Conservation (phyloP, 176 grass and related monocot genomes). For the Urochloa ruziziensis region DNA sequence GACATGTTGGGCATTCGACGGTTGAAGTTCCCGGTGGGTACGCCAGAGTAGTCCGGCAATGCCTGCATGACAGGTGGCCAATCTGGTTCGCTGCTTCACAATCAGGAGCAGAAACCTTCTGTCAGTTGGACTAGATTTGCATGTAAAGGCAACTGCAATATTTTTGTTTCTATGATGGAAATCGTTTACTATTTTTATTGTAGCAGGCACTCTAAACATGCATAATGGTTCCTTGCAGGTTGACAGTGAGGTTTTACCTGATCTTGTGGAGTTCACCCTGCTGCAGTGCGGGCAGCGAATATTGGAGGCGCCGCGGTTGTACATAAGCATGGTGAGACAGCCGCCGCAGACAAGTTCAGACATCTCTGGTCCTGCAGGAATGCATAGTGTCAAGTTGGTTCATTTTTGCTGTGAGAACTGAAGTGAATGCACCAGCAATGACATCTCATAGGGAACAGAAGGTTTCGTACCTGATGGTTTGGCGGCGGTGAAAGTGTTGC, state of each 20-base stretch:
- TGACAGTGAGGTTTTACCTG: conserved; percentile 28
- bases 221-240: background rate
- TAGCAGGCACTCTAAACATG: background rate
- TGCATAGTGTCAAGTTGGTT: background rate
- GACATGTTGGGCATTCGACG: conserved; percentile 47
- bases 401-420: background rate
- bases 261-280: conserved; percentile 47
- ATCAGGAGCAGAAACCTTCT: background rate
- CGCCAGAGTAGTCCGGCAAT: conserved; percentile 44
- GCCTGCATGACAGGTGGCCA: conserved; percentile 44
- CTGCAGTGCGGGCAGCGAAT: conserved; percentile 53
- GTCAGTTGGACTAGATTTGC: background rate
- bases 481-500: conserved; percentile 36
- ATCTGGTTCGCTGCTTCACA: conserved; percentile 33
- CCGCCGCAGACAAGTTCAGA: conserved; percentile 56
- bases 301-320: conserved; percentile 41
- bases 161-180: too few species aligned
- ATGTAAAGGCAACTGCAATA: background rate
- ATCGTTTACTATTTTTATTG: background rate
- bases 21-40: conserved; percentile 45
- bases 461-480: conserved; percentile 27
- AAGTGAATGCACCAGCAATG: background rate
- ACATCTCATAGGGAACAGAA: background rate
- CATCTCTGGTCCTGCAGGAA: conserved; percentile 32
- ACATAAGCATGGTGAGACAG: conserved; percentile 50